These are phyloP conservation scores for Globisporangium mamillatum DNA, from an alignment of 352 stramenopile genomes.

Conservation along the genomic window DNA sequence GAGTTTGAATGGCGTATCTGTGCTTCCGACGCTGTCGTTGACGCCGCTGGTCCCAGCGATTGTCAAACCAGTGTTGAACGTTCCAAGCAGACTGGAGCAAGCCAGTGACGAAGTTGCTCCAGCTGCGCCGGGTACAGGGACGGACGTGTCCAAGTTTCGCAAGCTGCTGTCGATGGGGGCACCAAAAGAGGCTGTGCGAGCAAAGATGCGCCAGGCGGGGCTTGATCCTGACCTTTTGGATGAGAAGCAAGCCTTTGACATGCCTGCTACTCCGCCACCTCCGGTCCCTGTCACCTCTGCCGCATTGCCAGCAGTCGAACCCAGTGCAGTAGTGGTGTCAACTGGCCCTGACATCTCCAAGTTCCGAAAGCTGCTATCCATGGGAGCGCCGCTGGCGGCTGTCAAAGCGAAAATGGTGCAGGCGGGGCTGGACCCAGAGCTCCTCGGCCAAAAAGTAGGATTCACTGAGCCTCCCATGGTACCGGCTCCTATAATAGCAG, in stretches of 20 bases:
- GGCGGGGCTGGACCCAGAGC: slow-evolving; percentile 44
- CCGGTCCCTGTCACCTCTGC: background rate
- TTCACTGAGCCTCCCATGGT: background rate
- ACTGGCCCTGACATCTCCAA: slow-evolving; percentile 34
- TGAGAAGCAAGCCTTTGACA: slow-evolving; percentile 33
- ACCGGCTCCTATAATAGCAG: background rate
- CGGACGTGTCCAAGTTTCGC: slow-evolving; percentile 81
- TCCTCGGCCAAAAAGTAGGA: slow-evolving; percentile 37
- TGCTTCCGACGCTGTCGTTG: slow-evolving; percentile 23
- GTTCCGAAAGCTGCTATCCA: slow-evolving; percentile 62
- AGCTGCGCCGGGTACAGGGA: slow-evolving; percentile 8
- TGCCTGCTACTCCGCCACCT: slow-evolving; percentile 40
- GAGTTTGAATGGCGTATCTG: background rate
- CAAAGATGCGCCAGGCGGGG: slow-evolving; percentile 67
- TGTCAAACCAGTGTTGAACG: slow-evolving; percentile 9
- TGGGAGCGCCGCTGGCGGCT: slow-evolving; percentile 51
- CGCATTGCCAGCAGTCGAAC: background rate
- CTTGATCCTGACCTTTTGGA: slow-evolving; percentile 58
- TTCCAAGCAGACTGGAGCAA: slow-evolving; percentile 18
- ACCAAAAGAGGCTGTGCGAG: slow-evolving; percentile 61
- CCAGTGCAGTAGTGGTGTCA: background rate
- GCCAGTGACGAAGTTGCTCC: background rate
- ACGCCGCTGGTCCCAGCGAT: slow-evolving; percentile 16
- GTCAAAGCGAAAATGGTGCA: slow-evolving; percentile 73
- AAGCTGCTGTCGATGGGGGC: slow-evolving; percentile 90